Percentiles rank a stretch among this genome's conserved stretches.
phyloP scores from a whole-genome alignment of 257 asterid species.

The Nicotiana benthamiana region DNA sequence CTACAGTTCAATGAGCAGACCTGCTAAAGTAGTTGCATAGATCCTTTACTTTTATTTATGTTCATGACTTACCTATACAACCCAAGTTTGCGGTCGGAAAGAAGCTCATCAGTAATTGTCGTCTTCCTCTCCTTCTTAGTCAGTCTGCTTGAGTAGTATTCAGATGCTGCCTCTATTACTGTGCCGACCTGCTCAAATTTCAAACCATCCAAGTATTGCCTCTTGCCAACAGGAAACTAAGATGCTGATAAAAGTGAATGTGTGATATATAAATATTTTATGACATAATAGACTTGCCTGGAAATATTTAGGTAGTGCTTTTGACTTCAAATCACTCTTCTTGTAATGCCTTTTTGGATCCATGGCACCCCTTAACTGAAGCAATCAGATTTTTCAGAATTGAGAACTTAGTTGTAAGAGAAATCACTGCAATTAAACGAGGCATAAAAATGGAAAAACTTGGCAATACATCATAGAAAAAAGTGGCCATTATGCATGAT shows the following conservation, averaged over 20 bases:
- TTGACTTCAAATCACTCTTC: constrained; percentile 65
- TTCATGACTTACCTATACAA: constrained; percentile 43
- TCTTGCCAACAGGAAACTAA: background rate
- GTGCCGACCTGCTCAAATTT: constrained; percentile 70
- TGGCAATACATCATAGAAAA: background rate
- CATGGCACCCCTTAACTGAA: constrained; percentile 64
- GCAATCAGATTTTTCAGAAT: constrained; percentile 4
- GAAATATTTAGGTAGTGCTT: constrained; percentile 80
- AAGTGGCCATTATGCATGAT: background rate
- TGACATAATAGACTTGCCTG: constrained; percentile 42
- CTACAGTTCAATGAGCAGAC: background rate
- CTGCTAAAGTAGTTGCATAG: background rate
- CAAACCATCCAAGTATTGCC: background rate
- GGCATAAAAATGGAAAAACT: background rate
- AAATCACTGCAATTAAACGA: background rate
- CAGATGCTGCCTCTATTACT: constrained; percentile 67
- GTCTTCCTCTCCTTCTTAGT: constrained; percentile 87
- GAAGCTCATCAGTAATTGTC: constrained; percentile 80
- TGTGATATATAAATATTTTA: background rate
- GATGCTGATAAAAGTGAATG: background rate
- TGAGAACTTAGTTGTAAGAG: background rate
- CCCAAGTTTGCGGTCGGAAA: constrained; percentile 47
- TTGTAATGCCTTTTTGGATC: constrained; percentile 84
- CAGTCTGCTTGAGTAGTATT: constrained; percentile 66
- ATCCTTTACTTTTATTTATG: background rate